Evolutionary conservation across 2,329 filamentous ascomycete genomes (phyloP).

Genomic region (Camillea tinctor): DNA sequence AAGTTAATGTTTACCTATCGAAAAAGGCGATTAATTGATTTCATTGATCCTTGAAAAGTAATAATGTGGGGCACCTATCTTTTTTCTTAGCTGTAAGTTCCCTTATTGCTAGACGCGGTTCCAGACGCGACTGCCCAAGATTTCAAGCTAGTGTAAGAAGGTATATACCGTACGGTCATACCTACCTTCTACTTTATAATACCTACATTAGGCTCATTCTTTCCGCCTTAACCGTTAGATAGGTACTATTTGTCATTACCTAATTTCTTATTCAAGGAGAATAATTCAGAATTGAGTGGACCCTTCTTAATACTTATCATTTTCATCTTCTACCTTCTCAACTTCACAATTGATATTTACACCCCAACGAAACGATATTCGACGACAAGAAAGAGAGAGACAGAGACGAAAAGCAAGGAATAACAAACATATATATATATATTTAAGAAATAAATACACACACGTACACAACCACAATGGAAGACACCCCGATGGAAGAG

Average conservation of each 20-base stretch:
- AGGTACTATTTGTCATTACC: too few relatives aligned
- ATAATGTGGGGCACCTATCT: constrained; percentile 9
- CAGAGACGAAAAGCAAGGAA: too few relatives aligned
- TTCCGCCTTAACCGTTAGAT: too few relatives aligned
- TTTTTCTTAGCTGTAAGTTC: neutral
- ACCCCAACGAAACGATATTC: neutral
- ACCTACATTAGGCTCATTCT: too few relatives aligned
- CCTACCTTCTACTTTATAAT: neutral
- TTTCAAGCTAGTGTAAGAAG: neutral
- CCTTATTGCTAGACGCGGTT: constrained; percentile 18
- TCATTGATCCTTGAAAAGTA: constrained; percentile 8
- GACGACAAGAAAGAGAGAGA: too few relatives aligned
- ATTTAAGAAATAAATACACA: neutral
- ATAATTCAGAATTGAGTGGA: too few relatives aligned
- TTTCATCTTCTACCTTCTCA: too few relatives aligned
- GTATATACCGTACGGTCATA: neutral
- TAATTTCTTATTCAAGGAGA: too few relatives aligned
- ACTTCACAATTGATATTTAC: too few relatives aligned
- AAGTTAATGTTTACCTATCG: constrained; percentile 1
- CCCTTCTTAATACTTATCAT: too few relatives aligned
- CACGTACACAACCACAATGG: constrained; percentile 34
- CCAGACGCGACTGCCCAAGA: constrained; percentile 18
- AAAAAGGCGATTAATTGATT: constrained; percentile 19
- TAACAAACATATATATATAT: too few relatives aligned
- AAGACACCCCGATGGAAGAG: constrained; percentile 40